Percentiles rank a stretch among this genome's conserved stretches.
phyloP scores from a whole-genome alignment of 768 basidiomycete species.

The Phanerodontia chrysosporium region DNA sequence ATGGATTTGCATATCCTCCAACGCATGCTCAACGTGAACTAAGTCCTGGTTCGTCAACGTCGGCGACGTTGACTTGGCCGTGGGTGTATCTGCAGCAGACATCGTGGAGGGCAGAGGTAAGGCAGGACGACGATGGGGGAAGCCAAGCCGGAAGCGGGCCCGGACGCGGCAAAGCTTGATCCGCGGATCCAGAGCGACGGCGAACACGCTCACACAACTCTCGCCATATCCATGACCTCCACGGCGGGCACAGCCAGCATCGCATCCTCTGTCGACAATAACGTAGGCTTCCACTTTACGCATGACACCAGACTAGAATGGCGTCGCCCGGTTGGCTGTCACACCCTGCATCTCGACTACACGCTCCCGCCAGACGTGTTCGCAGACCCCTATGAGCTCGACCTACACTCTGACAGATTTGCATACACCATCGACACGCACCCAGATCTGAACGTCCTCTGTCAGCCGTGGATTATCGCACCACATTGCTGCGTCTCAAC shows the following conservation, averaged over 20 bases:
- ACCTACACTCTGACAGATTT: conserved; percentile 20
- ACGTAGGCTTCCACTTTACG: conserved; percentile 24
- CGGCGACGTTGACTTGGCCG: conserved; percentile 1
- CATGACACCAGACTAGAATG: conserved; percentile 11
- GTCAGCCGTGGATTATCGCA: conserved; percentile 27
- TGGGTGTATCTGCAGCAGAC: conserved; percentile 18
- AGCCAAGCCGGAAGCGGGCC: not conserved
- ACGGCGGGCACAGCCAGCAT: not conserved
- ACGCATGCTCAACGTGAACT: conserved; percentile 45
- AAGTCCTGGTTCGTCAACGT: conserved; percentile 40
- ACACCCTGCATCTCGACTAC: conserved; percentile 31
- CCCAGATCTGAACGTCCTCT: conserved; percentile 42
- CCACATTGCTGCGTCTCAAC: conserved; percentile 29
- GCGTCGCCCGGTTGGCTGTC: conserved; percentile 12
- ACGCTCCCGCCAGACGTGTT: conserved; percentile 37
- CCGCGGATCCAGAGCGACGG: not conserved
- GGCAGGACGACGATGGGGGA: not conserved
- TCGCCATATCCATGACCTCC: not conserved
- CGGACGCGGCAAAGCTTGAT: not conserved
- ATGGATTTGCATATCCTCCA: conserved; percentile 40
- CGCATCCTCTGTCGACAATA: conserved; percentile 17
- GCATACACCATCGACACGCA: conserved; percentile 33
- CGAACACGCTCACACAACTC: not conserved
- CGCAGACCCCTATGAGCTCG: conserved; percentile 43
- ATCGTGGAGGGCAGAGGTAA: not conserved